Conservation (phyloP, 148 eudicot species). For the Camellia granthamiana region DNA sequence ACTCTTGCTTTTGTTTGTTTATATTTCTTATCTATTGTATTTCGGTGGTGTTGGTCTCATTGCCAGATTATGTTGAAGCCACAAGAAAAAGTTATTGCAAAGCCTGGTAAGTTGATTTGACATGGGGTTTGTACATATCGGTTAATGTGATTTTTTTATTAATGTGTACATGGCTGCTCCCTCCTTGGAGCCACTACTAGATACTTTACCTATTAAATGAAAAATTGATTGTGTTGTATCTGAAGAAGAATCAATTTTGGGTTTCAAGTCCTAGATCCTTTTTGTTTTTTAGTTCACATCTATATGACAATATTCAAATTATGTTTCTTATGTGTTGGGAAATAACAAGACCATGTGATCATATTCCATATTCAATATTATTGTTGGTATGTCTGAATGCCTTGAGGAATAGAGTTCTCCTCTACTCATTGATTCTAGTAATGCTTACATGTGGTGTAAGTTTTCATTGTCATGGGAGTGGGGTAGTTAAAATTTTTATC, state of each 20-base stretch:
- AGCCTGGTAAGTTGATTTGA: constrained; percentile 60
- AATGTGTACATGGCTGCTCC: background rate
- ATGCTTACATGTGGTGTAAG: background rate
- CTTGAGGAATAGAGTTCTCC: background rate
- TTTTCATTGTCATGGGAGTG: background rate
- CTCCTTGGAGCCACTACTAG: background rate
- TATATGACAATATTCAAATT: background rate
- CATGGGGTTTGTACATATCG: background rate
- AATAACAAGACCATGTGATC: background rate
- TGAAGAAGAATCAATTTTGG: background rate
- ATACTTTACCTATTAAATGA: background rate
- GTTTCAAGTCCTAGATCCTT: background rate
- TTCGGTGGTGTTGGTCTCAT: constrained; percentile 17
- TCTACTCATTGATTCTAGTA: background rate
- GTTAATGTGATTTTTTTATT: background rate
- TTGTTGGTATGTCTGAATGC: background rate
- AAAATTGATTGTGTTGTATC: background rate
- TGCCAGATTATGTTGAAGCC: constrained; percentile 91
- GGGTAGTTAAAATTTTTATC: background rate
- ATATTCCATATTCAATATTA: background rate
- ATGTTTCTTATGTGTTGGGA: constrained; percentile 1
- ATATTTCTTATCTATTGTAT: background rate
- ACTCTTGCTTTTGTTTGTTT: background rate
- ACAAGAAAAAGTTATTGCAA: constrained; percentile 73
- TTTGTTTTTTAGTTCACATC: background rate